These are phyloP conservation scores for Hirschfeldia incana DNA, from an alignment of 345 rosid species.

Conservation along the genomic window DNA sequence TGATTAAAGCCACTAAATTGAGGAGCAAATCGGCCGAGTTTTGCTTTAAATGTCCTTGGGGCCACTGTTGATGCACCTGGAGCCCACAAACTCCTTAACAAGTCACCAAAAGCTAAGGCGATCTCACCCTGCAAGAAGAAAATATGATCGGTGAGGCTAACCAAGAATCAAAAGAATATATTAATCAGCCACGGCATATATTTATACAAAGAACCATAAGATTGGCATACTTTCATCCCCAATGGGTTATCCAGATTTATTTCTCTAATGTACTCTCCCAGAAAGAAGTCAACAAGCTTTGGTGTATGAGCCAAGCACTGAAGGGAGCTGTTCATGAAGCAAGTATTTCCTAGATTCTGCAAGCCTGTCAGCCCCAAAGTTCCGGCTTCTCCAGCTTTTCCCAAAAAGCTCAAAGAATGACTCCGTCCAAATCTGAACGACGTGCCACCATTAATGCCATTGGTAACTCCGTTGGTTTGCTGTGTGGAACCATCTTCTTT, in stretches of 20 bases:
- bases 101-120: slow-evolving; percentile 91
- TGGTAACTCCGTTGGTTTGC: slow-evolving; percentile 51
- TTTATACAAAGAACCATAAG: slow-evolving; percentile 21
- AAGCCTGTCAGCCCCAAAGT: slow-evolving; percentile 91
- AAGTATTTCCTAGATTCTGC: slow-evolving; percentile 98
- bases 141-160: slow-evolving; percentile 19
- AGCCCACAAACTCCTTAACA: slow-evolving; percentile 89
- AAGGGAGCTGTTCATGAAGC: slow-evolving; percentile 96
- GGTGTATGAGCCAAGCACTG: slow-evolving; percentile 99
- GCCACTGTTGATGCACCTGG: slow-evolving; percentile 86
- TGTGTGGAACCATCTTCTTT: slow-evolving; percentile 62
- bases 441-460: slow-evolving; percentile 57
- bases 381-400: slow-evolving; percentile 86
- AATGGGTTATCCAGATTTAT: slow-evolving; percentile 85
- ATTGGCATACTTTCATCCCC: slow-evolving; percentile 84
- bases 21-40: slow-evolving; percentile 95
- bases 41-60: slow-evolving; percentile 87
- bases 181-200: slow-evolving; percentile 8
- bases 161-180: slow-evolving; percentile 13
- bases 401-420: slow-evolving; percentile 49
- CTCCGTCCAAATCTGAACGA: slow-evolving; percentile 46
- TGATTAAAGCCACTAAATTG: slow-evolving; percentile 96
- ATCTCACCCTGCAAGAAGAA: slow-evolving; percentile 76
- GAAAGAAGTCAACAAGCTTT: slow-evolving; percentile 93
- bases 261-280: slow-evolving; percentile 85